These are phyloP conservation scores for Centella asiatica DNA, from an alignment of 129 eudicot species.

Conservation along the genomic window DNA sequence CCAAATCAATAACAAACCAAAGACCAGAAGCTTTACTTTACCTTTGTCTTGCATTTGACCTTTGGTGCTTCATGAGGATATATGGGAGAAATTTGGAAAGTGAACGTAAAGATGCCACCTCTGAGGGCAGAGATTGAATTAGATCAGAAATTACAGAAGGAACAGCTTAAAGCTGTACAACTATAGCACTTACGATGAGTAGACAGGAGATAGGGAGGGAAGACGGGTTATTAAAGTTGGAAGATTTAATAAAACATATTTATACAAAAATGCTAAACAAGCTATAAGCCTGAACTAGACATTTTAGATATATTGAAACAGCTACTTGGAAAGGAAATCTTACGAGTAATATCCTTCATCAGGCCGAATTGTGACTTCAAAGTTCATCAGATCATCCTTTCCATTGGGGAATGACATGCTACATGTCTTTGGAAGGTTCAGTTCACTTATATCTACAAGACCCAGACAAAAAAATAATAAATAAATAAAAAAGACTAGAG, in stretches of 20 bases:
- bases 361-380: conserved; percentile 58
- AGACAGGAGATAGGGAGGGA: too few relatives aligned
- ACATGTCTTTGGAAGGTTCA: conserved; percentile 49
- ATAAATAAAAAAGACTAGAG: not conserved
- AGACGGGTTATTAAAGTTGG: too few relatives aligned
- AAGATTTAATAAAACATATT: too few relatives aligned
- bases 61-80: conserved; percentile 97
- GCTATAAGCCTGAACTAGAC: not conserved
- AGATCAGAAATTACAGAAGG: not conserved
- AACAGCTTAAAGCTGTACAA: not conserved
- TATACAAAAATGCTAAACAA: not conserved
- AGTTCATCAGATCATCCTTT: conserved; percentile 65
- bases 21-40: conserved; percentile 8
- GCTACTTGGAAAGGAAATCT: conserved; percentile 7
- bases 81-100: conserved; percentile 76
- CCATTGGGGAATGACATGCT: conserved; percentile 51
- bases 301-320: not conserved
- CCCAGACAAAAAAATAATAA: not conserved
- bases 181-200: too few relatives aligned
- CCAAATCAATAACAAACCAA: not conserved
- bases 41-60: conserved; percentile 99
- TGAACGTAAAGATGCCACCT: conserved; percentile 74
- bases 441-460: conserved; percentile 47
- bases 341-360: conserved; percentile 60
- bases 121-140: conserved; percentile 32